These are phyloP conservation scores for Barnettozyma sp. DNA, from an alignment of 805 yeast species.

Conservation along the genomic window DNA sequence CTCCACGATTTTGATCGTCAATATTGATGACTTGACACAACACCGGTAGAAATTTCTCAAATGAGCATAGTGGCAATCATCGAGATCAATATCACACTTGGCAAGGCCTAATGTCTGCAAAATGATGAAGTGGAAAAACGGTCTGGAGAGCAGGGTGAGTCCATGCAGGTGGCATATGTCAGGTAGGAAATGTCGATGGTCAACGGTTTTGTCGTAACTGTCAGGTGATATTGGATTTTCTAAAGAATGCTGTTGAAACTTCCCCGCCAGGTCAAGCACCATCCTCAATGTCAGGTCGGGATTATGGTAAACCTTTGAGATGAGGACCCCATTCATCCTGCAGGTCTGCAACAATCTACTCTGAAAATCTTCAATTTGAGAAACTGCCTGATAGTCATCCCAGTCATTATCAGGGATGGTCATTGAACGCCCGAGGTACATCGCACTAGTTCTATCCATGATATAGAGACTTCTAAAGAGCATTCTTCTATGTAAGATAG, in stretches of 20 bases:
- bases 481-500: conserved; percentile 28
- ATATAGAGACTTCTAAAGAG: conserved; percentile 31
- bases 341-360: conserved; percentile 27
- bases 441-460: conserved; percentile 30
- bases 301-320: conserved; percentile 29
- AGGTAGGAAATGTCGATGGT: conserved; percentile 23
- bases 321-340: conserved; percentile 27
- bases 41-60: conserved; percentile 28
- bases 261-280: conserved; percentile 31
- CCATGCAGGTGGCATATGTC: conserved; percentile 34
- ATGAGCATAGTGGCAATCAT: conserved; percentile 16
- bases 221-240: conserved; percentile 28
- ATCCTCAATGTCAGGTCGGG: conserved; percentile 26
- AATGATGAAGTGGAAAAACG: conserved; percentile 34
- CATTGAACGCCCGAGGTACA: conserved; percentile 33
- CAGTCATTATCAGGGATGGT: conserved; percentile 32
- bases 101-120: conserved; percentile 19
- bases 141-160: conserved; percentile 33
- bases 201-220: conserved; percentile 19
- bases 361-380: conserved; percentile 24
- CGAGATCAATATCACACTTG: conserved; percentile 11
- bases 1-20: conserved; percentile 30
- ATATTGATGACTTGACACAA: conserved; percentile 31
- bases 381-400: conserved; percentile 29
- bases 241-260: conserved; percentile 31